phyloP scores from a whole-genome alignment of 169 alveolate genomes.

The Eimeria necatrix region DNA sequence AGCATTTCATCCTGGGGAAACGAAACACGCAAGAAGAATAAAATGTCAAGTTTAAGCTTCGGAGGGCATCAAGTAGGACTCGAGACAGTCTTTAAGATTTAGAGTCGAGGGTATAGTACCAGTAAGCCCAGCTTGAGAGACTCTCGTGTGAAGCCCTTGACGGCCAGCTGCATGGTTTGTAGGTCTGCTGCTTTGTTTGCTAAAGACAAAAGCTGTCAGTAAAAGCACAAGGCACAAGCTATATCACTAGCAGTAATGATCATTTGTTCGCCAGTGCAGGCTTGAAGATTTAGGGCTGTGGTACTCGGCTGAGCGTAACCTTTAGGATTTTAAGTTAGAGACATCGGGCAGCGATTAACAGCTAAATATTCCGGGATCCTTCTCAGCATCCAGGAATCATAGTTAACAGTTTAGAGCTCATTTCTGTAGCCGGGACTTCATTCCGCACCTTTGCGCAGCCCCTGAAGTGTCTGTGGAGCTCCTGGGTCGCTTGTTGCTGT shows the following conservation, averaged over 20 bases:
- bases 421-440: not conserved
- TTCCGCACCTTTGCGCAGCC: conserved; percentile 43
- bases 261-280: too few relatives aligned
- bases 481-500: conserved; percentile 62
- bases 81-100: not conserved
- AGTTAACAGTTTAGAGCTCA: not conserved
- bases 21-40: not conserved
- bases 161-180: conserved; percentile 48
- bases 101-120: not conserved
- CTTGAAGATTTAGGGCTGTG: not conserved
- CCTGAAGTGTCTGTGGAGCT: conserved; percentile 50
- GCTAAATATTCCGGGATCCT: not conserved
- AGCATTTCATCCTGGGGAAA: conserved; percentile 31
- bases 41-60: not conserved
- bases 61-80: not conserved
- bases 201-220: conserved; percentile 17
- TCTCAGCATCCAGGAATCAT: not conserved
- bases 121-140: conserved; percentile 31
- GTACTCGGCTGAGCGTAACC: not conserved
- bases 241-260: not conserved
- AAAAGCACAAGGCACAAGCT: not conserved
- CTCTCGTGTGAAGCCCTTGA: conserved; percentile 52
- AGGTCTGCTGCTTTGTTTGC: conserved; percentile 46
- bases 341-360: too few relatives aligned
- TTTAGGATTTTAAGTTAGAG: not conserved